These are phyloP conservation scores for Nidula microcarpa DNA, from an alignment of 768 basidiomycete species.

Conservation along the genomic window DNA sequence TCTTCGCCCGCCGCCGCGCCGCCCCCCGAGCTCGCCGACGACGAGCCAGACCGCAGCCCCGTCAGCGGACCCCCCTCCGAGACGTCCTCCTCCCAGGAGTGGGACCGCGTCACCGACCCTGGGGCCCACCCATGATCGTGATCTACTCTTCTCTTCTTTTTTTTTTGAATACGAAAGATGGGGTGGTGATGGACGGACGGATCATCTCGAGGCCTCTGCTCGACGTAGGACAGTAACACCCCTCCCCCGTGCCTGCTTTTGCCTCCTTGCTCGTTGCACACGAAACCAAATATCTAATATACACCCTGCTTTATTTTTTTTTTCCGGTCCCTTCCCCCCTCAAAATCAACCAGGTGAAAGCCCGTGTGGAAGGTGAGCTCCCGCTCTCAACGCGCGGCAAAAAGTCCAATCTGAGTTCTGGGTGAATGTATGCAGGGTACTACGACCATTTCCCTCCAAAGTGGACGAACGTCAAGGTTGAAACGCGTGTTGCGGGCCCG, in stretches of 20 bases:
- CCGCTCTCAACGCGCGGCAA: slow-evolving; percentile 6
- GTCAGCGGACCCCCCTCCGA: slow-evolving; percentile 77
- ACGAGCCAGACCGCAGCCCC: slow-evolving; percentile 55
- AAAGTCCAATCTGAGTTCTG: slow-evolving; percentile 7
- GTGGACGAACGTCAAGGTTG: slow-evolving; percentile 63
- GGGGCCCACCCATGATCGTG: slow-evolving; percentile 49
- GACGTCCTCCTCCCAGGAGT: slow-evolving; percentile 86
- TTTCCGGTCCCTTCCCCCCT: slow-evolving; percentile 18
- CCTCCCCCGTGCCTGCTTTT: too few relatives aligned
- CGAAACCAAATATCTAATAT: too few relatives aligned
- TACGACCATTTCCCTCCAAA: slow-evolving; percentile 76
- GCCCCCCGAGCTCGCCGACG: slow-evolving; percentile 44
- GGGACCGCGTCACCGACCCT: slow-evolving; percentile 84
- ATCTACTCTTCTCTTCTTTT: not conserved
- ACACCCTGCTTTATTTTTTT: slow-evolving; percentile 14
- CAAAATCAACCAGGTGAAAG: slow-evolving; percentile 49
- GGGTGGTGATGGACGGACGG: too few relatives aligned
- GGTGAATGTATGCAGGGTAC: slow-evolving; percentile 51
- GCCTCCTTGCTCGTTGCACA: too few relatives aligned
- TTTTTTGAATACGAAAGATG: too few relatives aligned
- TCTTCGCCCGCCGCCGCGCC: slow-evolving; percentile 34
- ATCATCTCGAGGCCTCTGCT: too few relatives aligned
- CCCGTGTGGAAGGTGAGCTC: slow-evolving; percentile 73
- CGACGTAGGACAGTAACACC: too few relatives aligned
- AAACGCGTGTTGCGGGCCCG: slow-evolving; percentile 27